A percentile compares a stretch with the other conserved stretches of the same genome.
These are phyloP conservation scores for Silene vulgaris DNA, from an alignment of 179 eudicot species.

Conservation along the genomic window DNA sequence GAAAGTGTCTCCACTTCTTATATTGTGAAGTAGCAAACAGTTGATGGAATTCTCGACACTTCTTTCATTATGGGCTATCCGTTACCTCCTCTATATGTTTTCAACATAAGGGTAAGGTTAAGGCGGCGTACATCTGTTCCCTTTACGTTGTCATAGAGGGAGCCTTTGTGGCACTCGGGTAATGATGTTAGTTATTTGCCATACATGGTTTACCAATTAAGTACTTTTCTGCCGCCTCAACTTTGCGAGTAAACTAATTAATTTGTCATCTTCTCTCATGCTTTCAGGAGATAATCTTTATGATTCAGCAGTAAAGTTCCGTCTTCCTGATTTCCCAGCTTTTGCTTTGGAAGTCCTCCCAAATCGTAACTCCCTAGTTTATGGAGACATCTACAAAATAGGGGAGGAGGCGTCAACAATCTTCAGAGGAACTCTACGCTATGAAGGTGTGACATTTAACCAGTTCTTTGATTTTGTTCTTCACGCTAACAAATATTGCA, in stretches of 20 bases:
- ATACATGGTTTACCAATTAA: background rate
- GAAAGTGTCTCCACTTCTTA: background rate
- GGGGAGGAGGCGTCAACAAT: constrained; percentile 73
- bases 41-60: background rate
- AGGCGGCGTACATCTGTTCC: too few species aligned
- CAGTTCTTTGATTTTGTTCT: constrained; percentile 10
- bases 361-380: constrained; percentile 78
- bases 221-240: background rate
- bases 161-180: background rate
- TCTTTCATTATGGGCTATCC: too few species aligned
- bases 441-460: constrained; percentile 53
- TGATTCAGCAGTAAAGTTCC: constrained; percentile 68
- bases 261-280: constrained; percentile 9
- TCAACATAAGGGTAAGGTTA: too few species aligned
- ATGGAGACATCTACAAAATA: constrained; percentile 78
- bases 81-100: too few species aligned
- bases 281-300: constrained; percentile 76
- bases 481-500: background rate
- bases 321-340: constrained; percentile 84
- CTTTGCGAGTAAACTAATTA: background rate
- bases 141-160: too few species aligned
- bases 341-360: constrained; percentile 92
- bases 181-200: too few species aligned
- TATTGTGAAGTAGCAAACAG: background rate
- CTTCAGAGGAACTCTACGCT: constrained; percentile 92